These are phyloP conservation scores for Candida jianshihensis DNA, from an alignment of 805 yeast species.

Conservation along the genomic window DNA sequence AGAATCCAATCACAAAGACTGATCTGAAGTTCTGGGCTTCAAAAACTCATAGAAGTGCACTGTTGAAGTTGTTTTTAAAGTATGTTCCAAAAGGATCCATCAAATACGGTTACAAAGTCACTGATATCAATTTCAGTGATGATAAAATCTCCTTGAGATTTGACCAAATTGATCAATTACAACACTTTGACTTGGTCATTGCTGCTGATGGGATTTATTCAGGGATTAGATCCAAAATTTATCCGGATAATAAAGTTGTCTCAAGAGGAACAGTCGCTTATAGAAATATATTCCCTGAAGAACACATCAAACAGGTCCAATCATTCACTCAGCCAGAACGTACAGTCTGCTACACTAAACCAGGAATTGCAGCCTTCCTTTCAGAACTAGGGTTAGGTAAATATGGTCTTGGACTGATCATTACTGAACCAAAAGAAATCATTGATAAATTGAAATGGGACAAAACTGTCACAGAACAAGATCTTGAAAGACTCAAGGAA, in stretches of 20 bases:
- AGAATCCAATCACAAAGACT: not conserved
- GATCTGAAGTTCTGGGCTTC: not conserved
- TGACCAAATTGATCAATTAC: not conserved
- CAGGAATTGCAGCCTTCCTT: not conserved
- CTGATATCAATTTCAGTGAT: not conserved
- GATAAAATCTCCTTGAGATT: not conserved
- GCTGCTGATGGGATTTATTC: slow-evolving; percentile 7
- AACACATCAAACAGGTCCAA: not conserved
- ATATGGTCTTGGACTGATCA: not conserved
- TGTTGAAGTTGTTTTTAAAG: not conserved
- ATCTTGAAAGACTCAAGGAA: not conserved
- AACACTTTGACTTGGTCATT: not conserved
- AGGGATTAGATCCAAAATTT: not conserved
- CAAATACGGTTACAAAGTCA: not conserved
- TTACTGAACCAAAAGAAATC: not conserved
- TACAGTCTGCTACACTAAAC: not conserved
- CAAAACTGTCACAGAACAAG: not conserved
- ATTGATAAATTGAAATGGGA: not conserved
- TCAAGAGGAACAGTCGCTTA: slow-evolving; percentile 1
- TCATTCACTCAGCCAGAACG: not conserved
- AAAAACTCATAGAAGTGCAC: slow-evolving; percentile 1
- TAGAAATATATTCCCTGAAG: slow-evolving; percentile 1
- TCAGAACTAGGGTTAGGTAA: not conserved
- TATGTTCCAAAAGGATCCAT: slow-evolving; percentile 1
- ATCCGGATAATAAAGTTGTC: not conserved